Evolutionary conservation across 768 basidiomycete species (phyloP).

Genomic region (Lactifluus echinatus): DNA sequence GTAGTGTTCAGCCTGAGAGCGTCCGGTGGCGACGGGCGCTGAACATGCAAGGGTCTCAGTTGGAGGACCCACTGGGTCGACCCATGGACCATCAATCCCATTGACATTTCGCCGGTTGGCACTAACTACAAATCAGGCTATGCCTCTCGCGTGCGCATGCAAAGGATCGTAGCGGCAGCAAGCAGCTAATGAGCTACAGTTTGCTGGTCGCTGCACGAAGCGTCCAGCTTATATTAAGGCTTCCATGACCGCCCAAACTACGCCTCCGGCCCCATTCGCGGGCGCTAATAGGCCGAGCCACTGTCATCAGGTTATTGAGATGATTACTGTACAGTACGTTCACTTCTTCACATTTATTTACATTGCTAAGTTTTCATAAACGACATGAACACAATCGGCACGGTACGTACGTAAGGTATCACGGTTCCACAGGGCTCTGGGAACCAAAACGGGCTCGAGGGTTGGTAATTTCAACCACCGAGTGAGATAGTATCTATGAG

Average conservation of each 20-base stretch:
- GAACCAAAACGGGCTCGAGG: too few relatives aligned
- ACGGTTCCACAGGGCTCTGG: not conserved
- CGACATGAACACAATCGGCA: not conserved
- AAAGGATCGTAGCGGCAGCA: not conserved
- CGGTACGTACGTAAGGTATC: not conserved
- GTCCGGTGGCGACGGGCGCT: too few relatives aligned
- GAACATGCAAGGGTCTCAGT: too few relatives aligned
- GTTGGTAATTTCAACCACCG: not conserved
- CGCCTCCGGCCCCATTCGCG: not conserved
- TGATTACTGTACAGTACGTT: too few relatives aligned
- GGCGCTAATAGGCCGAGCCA: not conserved
- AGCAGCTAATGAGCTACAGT: not conserved
- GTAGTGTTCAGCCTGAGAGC: not conserved
- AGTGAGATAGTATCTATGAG: not conserved
- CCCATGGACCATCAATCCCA: too few relatives aligned
- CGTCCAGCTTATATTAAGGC: too few relatives aligned
- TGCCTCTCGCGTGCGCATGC: not conserved
- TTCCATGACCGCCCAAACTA: conserved; percentile 7
- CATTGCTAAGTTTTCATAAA: not conserved
- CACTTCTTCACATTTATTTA: not conserved
- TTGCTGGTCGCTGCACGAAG: not conserved
- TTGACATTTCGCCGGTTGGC: not conserved
- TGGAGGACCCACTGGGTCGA: too few relatives aligned
- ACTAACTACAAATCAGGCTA: not conserved
- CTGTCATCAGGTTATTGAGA: not conserved